Percentiles rank a stretch among this genome's conserved stretches.
Conservation (phyloP, 768 basidiomycete genomes). For the Termitomyces sp. region DNA sequence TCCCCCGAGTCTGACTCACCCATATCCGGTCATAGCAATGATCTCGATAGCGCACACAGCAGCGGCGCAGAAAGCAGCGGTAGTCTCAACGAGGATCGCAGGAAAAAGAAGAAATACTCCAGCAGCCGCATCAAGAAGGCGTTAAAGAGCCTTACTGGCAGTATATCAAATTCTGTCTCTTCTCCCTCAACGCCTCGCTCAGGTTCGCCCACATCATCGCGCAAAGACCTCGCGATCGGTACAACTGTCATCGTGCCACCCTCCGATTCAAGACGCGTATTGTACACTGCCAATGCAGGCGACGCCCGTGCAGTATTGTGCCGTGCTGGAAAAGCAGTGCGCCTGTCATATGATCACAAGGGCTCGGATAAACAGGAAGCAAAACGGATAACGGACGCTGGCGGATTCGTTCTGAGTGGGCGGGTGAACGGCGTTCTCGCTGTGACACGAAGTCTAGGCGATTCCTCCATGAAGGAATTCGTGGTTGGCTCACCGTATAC, state of each 20-base stretch:
- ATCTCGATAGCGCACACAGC: conserved; percentile 36
- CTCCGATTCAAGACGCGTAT: conserved; percentile 57
- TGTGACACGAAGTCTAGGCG: conserved; percentile 93
- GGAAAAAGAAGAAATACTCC: conserved; percentile 35
- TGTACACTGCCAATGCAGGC: conserved; percentile 96
- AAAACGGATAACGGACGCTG: conserved; percentile 95
- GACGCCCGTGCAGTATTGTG: conserved; percentile 95
- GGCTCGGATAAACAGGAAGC: conserved; percentile 97
- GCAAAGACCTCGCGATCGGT: conserved; percentile 27
- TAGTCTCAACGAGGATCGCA: conserved; percentile 27
- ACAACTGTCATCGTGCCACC: conserved; percentile 41
- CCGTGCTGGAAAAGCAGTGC: conserved; percentile 84
- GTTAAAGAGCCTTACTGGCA: conserved; percentile 45
- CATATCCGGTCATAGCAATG: conserved; percentile 27
- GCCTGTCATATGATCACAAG: conserved; percentile 98
- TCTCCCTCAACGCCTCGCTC: conserved; percentile 32
- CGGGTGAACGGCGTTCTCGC: conserved; percentile 97
- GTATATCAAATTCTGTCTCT: conserved; percentile 28
- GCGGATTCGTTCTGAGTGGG: conserved; percentile 98
- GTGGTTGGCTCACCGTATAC: conserved; percentile 98
- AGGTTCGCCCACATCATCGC: conserved; percentile 27
- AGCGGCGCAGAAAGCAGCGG: conserved; percentile 42
- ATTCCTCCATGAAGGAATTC: conserved; percentile 99
- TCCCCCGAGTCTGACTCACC: conserved; percentile 32
- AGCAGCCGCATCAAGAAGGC: conserved; percentile 54